Base-by-base conservation (phyloP, 2,329 filamentous ascomycete species). In the Escovopsis sp. region DNA sequence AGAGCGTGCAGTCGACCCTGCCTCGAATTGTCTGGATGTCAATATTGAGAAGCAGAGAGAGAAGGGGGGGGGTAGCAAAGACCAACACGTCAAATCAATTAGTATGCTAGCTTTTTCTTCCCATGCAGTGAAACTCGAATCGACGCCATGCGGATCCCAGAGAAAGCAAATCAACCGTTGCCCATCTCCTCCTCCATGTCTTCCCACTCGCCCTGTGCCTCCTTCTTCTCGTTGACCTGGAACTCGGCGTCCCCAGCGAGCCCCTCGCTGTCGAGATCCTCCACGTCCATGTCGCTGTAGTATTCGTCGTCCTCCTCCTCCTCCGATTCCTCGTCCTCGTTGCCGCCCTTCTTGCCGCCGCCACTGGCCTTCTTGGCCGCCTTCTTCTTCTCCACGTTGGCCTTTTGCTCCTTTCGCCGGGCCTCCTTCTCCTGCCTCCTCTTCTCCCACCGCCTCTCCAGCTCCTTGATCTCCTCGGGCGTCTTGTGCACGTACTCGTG, bases 401-500 rank as follows among this genome's bases (percentile, higher is more conserved):
- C 87, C 59, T 76, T 87, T 58, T 98, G 91, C 52, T 85, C 72
- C 57, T 80, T 80, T 64, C 77, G 81, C 49, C 91, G 71, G 43
- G 76, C 76, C 43, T 88, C 88, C 67, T 93, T 95, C 58, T 91
- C 84, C 53, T 79, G 76, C 43, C 75, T 72, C 53, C 76, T 74
- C 63, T 81, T 66, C 50, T 87, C 81, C 84, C 91, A 96, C 50
- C 76, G 74, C 65, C 80, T 76, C 51, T 96, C 88, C 51, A 95
- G 63, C 48, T 82, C 76, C 56, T 79, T 74, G 43, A 86, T 66
- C 59, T 98, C 88, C 14, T 76, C 72, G 51, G 77, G 77, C 7
- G 76, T 78, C 71, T 98, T 98, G 57, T 81, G 76, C 41, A 96
- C 79, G 57, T 86, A 93, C 57, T 95, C 87, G 60, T 98, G 91